These are phyloP conservation scores for Xylaria sp. DNA, from an alignment of 2,329 filamentous ascomycete genomes.

Conservation along the genomic window DNA sequence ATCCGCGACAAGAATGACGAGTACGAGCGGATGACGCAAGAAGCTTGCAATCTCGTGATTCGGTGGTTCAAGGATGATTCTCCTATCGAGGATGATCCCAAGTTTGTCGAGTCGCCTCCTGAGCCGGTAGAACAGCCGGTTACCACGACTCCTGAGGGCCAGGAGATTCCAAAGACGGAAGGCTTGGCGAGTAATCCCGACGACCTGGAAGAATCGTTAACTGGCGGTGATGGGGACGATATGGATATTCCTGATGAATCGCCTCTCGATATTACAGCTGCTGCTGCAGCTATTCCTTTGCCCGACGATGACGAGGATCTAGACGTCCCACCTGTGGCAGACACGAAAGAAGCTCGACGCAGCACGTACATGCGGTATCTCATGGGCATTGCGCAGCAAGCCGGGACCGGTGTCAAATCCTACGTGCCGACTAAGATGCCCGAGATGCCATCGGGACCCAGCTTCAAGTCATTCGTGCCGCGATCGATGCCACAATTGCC, in stretches of 20 bases:
- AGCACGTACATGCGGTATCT: slow-evolving; percentile 56
- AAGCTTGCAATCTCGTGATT: slow-evolving; percentile 62
- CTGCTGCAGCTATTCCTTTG: slow-evolving; percentile 55
- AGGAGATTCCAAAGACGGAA: slow-evolving; percentile 40
- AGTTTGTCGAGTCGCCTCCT: slow-evolving; percentile 50
- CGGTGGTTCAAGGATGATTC: slow-evolving; percentile 60
- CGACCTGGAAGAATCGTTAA: background rate
- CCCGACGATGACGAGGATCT: slow-evolving; percentile 48
- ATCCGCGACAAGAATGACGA: slow-evolving; percentile 64
- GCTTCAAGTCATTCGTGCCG: slow-evolving; percentile 42
- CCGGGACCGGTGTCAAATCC: slow-evolving; percentile 52
- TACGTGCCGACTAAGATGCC: slow-evolving; percentile 54
- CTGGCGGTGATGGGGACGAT: slow-evolving; percentile 15
- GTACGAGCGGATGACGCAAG: slow-evolving; percentile 67
- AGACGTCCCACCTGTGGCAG: slow-evolving; percentile 37
- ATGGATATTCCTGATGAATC: slow-evolving; percentile 47
- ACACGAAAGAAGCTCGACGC: slow-evolving; percentile 45
- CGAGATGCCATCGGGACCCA: slow-evolving; percentile 44
- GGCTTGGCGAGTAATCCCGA: slow-evolving; percentile 33
- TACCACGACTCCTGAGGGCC: slow-evolving; percentile 41
- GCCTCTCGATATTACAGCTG: slow-evolving; percentile 59
- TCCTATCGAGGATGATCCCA: slow-evolving; percentile 52
- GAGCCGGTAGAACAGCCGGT: slow-evolving; percentile 45
- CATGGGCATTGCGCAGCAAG: slow-evolving; percentile 55
- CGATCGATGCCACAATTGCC: slow-evolving; percentile 33